A percentile compares a stretch with the other conserved stretches of the same genome.
Evolutionary conservation across 2,329 filamentous ascomycete genomes (phyloP).

Genomic region (Ampelomyces quisqualis): DNA sequence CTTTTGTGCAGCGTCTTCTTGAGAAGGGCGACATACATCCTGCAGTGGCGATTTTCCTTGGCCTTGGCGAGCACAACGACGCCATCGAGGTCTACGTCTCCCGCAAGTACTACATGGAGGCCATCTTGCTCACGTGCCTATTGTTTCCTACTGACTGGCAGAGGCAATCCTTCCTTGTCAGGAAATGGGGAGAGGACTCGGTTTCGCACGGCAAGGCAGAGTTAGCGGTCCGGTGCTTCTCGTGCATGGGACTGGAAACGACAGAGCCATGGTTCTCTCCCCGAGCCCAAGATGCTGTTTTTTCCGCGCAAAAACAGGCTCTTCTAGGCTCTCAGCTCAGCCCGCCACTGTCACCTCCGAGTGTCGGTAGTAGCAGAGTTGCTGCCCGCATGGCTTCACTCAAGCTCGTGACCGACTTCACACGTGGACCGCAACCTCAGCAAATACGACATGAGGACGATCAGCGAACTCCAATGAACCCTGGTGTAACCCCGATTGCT

Average conservation of each 20-base stretch:
- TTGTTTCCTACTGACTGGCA: constrained; percentile 86
- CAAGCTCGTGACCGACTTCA: constrained; percentile 90
- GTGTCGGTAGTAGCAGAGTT: constrained; percentile 53
- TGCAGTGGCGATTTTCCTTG: constrained; percentile 87
- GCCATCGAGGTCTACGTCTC: constrained; percentile 96
- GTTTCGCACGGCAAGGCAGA: constrained; percentile 85
- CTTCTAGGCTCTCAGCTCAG: constrained; percentile 60
- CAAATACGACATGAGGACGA: constrained; percentile 68
- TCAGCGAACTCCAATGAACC: constrained; percentile 71
- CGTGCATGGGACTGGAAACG: constrained; percentile 82
- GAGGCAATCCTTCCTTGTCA: constrained; percentile 79
- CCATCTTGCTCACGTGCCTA: constrained; percentile 81
- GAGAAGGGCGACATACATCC: constrained; percentile 90
- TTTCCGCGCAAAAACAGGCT: constrained; percentile 56
- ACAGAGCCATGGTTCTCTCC: constrained; percentile 87
- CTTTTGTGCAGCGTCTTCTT: constrained; percentile 85
- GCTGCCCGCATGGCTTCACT: constrained; percentile 79
- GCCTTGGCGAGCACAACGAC: constrained; percentile 88
- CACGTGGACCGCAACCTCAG: constrained; percentile 46
- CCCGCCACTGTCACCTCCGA: constrained; percentile 73
- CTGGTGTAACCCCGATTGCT: constrained; percentile 84
- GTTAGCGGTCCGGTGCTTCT: constrained; percentile 88
- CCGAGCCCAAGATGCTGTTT: constrained; percentile 64
- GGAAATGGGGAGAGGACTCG: constrained; percentile 93
- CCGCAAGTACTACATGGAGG: constrained; percentile 88